phyloP scores from a whole-genome alignment of 2,329 filamentous ascomycete species.

The Neodidymelliopsis sp. region DNA sequence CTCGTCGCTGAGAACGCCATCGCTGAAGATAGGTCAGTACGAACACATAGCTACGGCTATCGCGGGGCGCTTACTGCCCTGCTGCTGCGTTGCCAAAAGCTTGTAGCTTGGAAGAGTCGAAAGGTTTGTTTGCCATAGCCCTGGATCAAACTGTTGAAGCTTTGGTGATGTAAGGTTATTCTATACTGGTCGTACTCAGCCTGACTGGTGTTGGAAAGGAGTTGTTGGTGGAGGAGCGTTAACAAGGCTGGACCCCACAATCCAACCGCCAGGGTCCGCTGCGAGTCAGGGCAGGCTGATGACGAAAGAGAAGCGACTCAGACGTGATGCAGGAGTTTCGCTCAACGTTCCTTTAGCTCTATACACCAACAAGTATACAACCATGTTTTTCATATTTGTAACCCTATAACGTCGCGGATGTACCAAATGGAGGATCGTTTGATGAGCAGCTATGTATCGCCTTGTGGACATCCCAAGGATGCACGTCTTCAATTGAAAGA shows the following conservation, averaged over 20 bases:
- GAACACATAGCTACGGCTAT: too few relatives aligned
- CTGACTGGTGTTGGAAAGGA: slow-evolving; percentile 15
- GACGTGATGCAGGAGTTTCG: too few relatives aligned
- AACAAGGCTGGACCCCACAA: slow-evolving; percentile 17
- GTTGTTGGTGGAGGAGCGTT: slow-evolving; percentile 13
- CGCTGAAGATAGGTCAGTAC: slow-evolving; percentile 61
- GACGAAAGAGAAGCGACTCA: slow-evolving; percentile 12
- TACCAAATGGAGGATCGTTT: too few relatives aligned
- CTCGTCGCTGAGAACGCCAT: slow-evolving; percentile 85
- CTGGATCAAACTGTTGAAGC: neutral
- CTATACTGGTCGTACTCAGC: slow-evolving; percentile 10
- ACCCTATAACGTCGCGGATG: too few relatives aligned
- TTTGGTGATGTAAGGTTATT: slow-evolving; percentile 1
- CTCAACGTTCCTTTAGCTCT: too few relatives aligned
- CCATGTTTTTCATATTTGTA: too few relatives aligned
- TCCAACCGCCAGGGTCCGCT: slow-evolving; percentile 24
- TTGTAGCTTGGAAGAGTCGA: slow-evolving; percentile 68
- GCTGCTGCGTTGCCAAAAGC: slow-evolving; percentile 80
- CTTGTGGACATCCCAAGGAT: too few relatives aligned
- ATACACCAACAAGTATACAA: too few relatives aligned
- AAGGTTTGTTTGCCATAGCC: slow-evolving; percentile 55
- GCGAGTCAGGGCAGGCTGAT: slow-evolving; percentile 27
- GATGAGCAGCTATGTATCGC: too few relatives aligned
- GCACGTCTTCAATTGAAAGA: too few relatives aligned
- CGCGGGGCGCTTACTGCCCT: slow-evolving; percentile 76